Evolutionary conservation across 1,284 basidiomycete species (phyloP).

Genomic region (Cryptococcus neoformans): DNA sequence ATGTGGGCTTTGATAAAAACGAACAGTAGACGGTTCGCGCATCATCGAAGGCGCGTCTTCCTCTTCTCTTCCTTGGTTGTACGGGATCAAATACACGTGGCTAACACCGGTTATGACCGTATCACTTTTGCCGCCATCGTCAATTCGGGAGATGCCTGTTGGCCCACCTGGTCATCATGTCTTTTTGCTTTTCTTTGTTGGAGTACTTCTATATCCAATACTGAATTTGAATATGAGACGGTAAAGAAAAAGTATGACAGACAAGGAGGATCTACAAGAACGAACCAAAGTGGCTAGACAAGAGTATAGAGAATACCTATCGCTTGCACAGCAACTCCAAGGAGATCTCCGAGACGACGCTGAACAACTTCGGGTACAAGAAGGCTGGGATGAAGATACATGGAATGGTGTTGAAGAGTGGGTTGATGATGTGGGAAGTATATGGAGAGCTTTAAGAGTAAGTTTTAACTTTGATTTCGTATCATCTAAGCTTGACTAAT

Average conservation of each 20-base stretch:
- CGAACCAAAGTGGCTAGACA: conserved; percentile 10
- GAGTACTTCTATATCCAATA: neutral
- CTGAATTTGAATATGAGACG: neutral
- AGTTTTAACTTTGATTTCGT: conserved; percentile 7
- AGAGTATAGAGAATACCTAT: conserved; percentile 31
- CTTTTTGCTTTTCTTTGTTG: neutral
- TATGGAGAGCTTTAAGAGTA: conserved; percentile 44
- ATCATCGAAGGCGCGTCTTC: too few relatives aligned
- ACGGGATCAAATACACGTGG: neutral
- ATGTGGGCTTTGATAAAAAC: too few relatives aligned
- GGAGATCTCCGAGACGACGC: conserved; percentile 33
- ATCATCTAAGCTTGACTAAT: neutral
- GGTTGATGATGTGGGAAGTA: conserved; percentile 33
- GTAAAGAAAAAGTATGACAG: neutral
- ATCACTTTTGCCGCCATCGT: neutral
- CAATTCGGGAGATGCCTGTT: neutral
- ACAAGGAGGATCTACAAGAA: neutral
- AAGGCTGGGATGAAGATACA: conserved; percentile 38
- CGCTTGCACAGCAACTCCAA: conserved; percentile 26
- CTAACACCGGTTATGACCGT: neutral
- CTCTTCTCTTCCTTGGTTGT: neutral
- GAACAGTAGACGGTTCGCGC: too few relatives aligned
- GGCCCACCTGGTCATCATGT: neutral
- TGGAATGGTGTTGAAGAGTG: conserved; percentile 37
- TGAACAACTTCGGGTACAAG: conserved; percentile 32